Conservation (phyloP, 352 stramenopile species). For the Phytopythium cucurbitacearum region DNA sequence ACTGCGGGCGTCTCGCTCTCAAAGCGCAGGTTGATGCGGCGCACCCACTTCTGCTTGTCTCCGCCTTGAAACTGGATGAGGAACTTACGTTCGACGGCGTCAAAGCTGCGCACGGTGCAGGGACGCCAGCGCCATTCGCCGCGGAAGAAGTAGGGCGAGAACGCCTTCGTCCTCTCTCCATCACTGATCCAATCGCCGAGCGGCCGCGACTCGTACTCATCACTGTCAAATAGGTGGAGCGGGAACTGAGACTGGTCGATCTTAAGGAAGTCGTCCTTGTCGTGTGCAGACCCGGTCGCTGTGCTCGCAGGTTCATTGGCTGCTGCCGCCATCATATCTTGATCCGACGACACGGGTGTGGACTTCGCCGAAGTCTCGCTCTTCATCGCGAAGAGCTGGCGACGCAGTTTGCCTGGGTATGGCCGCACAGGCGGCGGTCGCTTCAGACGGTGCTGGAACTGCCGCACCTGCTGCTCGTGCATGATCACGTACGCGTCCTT, state of each 20-base stretch:
- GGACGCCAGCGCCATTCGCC: slow-evolving; percentile 82
- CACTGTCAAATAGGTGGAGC: slow-evolving; percentile 87
- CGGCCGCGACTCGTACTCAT: slow-evolving; percentile 73
- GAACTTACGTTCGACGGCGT: slow-evolving; percentile 62
- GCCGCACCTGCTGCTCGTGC: slow-evolving; percentile 54
- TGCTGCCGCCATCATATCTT: background rate
- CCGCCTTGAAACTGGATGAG: slow-evolving; percentile 83
- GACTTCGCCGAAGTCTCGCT: background rate
- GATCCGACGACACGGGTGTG: slow-evolving; percentile 1
- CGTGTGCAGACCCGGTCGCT: slow-evolving; percentile 5
- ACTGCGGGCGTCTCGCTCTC: slow-evolving; percentile 59
- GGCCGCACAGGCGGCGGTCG: slow-evolving; percentile 39
- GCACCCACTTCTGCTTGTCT: slow-evolving; percentile 83
- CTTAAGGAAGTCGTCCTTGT: slow-evolving; percentile 73
- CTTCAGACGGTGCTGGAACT: slow-evolving; percentile 52
- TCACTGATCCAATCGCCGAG: slow-evolving; percentile 74
- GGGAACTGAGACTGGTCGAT: slow-evolving; percentile 91
- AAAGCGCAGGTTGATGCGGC: slow-evolving; percentile 91
- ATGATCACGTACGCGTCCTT: slow-evolving; percentile 69
- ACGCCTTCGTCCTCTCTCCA: slow-evolving; percentile 26
- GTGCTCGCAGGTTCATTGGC: background rate
- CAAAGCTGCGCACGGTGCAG: slow-evolving; percentile 63
- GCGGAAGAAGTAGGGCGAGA: slow-evolving; percentile 82
- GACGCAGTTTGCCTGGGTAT: slow-evolving; percentile 57
- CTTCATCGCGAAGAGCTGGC: slow-evolving; percentile 33